Evolutionary conservation across 2,329 filamentous ascomycete genomes (phyloP).

Genomic region (Pseudogymnoascus sp.): DNA sequence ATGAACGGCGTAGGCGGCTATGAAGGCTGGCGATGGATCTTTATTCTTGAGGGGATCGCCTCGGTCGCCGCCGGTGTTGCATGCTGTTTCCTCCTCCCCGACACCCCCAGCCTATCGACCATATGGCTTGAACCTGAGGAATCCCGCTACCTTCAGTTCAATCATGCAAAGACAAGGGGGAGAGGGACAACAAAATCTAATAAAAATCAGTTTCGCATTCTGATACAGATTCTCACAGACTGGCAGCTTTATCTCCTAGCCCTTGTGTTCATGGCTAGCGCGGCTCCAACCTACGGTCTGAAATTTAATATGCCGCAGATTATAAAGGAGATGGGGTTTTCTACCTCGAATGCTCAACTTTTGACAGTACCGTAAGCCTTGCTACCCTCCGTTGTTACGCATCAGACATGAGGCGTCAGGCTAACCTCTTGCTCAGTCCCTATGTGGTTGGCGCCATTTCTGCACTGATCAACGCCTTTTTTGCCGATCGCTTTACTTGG

Average conservation of each 20-base stretch:
- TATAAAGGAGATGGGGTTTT: conserved; percentile 42
- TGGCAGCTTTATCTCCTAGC: conserved; percentile 32
- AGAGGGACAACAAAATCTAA: conserved; percentile 16
- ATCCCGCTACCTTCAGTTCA: background rate
- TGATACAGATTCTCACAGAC: too few relatives aligned
- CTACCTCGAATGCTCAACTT: background rate
- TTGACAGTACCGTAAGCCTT: conserved; percentile 12
- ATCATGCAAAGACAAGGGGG: conserved; percentile 12
- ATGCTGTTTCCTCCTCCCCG: too few relatives aligned
- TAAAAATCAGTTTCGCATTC: conserved; percentile 12
- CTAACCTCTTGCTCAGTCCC: conserved; percentile 39
- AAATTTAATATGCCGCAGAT: conserved; percentile 32
- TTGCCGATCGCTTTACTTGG: conserved; percentile 43
- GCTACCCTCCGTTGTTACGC: background rate
- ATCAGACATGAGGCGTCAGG: conserved; percentile 29
- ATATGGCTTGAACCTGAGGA: background rate
- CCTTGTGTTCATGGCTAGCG: conserved; percentile 15
- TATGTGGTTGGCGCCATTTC: conserved; percentile 53
- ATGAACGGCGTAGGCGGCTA: conserved; percentile 37
- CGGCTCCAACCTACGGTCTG: conserved; percentile 17
- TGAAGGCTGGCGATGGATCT: conserved; percentile 29
- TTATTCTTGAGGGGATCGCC: conserved; percentile 15
- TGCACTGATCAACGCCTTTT: conserved; percentile 40
- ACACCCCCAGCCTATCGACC: conserved; percentile 9
- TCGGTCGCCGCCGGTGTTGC: conserved; percentile 25